phyloP scores from a whole-genome alignment of 2,329 filamentous ascomycete species.

The Xylaria multiplex region DNA sequence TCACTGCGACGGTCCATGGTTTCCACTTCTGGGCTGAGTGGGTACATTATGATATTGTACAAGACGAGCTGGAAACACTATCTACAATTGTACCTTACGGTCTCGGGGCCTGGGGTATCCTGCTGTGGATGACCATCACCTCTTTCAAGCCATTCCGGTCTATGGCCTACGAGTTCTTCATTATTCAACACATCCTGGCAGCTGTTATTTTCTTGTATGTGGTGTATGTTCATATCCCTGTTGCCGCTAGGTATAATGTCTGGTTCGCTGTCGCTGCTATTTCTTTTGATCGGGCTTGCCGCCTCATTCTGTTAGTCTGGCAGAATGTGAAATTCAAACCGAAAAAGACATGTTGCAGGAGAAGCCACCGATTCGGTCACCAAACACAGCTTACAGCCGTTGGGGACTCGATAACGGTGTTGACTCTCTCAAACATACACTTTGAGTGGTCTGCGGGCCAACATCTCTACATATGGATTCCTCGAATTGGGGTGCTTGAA shows the following conservation, averaged over 20 bases:
- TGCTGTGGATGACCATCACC: slow-evolving; percentile 72
- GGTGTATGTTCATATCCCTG: slow-evolving; percentile 70
- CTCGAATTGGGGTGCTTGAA: slow-evolving; percentile 63
- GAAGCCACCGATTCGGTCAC: slow-evolving; percentile 63
- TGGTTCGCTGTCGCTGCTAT: slow-evolving; percentile 73
- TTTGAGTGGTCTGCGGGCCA: slow-evolving; percentile 69
- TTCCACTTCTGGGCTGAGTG: slow-evolving; percentile 75
- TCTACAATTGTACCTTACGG: slow-evolving; percentile 71
- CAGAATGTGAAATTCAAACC: slow-evolving; percentile 61
- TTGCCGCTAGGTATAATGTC: slow-evolving; percentile 67
- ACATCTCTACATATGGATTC: slow-evolving; percentile 70
- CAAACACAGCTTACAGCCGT: slow-evolving; percentile 59
- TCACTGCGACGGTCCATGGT: slow-evolving; percentile 75
- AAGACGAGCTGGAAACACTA: slow-evolving; percentile 68
- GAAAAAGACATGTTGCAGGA: slow-evolving; percentile 56
- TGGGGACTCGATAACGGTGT: slow-evolving; percentile 63
- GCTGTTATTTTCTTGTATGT: slow-evolving; percentile 71
- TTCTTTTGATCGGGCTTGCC: slow-evolving; percentile 69
- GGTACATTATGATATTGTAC: slow-evolving; percentile 67
- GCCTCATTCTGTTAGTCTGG: slow-evolving; percentile 60
- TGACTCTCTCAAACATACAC: slow-evolving; percentile 69
- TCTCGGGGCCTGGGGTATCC: slow-evolving; percentile 71
- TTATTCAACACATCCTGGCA: slow-evolving; percentile 72
- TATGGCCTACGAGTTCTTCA: slow-evolving; percentile 75
- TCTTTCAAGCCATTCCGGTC: slow-evolving; percentile 72